Conservation (phyloP, 768 basidiomycete genomes). For the Lentinula sp. region DNA sequence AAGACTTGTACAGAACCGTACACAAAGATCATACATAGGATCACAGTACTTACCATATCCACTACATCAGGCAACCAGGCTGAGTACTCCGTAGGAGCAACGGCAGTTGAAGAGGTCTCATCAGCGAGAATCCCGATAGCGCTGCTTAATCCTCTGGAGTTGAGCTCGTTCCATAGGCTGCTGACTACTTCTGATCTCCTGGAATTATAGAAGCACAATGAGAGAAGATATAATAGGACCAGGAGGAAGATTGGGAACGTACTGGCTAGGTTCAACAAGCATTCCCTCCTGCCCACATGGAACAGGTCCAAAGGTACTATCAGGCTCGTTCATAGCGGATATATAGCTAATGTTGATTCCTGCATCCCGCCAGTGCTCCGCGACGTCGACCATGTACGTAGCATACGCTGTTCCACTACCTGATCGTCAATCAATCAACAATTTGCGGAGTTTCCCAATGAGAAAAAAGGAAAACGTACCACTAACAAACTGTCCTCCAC, state of each 20-base stretch:
- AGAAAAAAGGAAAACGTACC: slow-evolving; percentile 12
- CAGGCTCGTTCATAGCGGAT: slow-evolving; percentile 40
- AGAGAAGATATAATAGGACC: neutral
- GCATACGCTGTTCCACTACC: slow-evolving; percentile 32
- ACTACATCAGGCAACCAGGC: slow-evolving; percentile 29
- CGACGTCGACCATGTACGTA: slow-evolving; percentile 35
- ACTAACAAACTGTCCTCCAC: slow-evolving; percentile 26
- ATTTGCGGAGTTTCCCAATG: neutral
- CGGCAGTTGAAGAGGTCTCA: slow-evolving; percentile 28
- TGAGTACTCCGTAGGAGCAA: slow-evolving; percentile 25
- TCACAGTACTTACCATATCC: slow-evolving; percentile 16
- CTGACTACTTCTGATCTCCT: slow-evolving; percentile 35
- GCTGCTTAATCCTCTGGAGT: slow-evolving; percentile 19
- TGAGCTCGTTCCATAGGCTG: slow-evolving; percentile 27
- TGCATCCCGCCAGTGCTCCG: slow-evolving; percentile 29
- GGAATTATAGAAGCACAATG: neutral
- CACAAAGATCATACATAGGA: neutral
- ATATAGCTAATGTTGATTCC: slow-evolving; percentile 33
- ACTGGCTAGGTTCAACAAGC: slow-evolving; percentile 33
- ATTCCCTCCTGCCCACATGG: slow-evolving; percentile 43
- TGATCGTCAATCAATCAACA: neutral
- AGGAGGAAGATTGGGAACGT: slow-evolving; percentile 2
- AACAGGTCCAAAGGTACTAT: slow-evolving; percentile 28
- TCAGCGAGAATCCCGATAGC: slow-evolving; percentile 35
- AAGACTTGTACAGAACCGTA: neutral